Evolutionary conservation across 306 rosid genomes (phyloP), one percentile per base, ranked within the genome.

Genomic region (Acacia confusa): DNA sequence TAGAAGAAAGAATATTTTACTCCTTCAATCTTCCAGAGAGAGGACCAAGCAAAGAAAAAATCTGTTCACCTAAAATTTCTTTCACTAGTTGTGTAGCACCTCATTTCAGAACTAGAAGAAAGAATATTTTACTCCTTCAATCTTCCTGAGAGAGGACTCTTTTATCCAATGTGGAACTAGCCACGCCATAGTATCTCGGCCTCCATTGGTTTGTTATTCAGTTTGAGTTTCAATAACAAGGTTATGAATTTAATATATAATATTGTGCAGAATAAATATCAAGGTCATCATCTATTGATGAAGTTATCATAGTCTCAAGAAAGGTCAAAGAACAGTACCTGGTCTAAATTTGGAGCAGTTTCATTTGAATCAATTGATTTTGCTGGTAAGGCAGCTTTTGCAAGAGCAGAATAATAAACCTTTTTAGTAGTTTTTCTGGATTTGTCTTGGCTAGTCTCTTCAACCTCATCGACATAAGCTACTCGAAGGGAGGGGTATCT

Each of bases 401-500:
- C 97, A 60, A 95, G 94, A 80, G 89, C 89, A 17, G 98, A 95
- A 84, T 93, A 95, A 81, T 93, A 95, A 75, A 36, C 40, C 40
- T 36, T 36, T 36, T 36, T 36, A 36, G 71, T 90, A 30, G 81
- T 78, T 78, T 91, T 92, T 63, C 88, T 86, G 44, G 92, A 79
- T 60, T 89, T 86, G 83, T 80, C 96, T 85, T 88, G 84, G 76
- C 85, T 81, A 61, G 88, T 78, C 83, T 91, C 97, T 87, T 95
- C 99, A 85, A 93, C 94, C 89, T 93, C 99, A 65, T 95, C 99
- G 83, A 95, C 89, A 80, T 92, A 95, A 82, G 99, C 98, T 73
- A 95, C 91, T 38, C 98, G 94, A 80, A 95, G 98, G 81, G 98
- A 88, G 12, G 98, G 99, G 45, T 95, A 95, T 81, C 99, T 95